Conservation (phyloP, 2,329 filamentous ascomycete genomes). For the Coniochaeta sp. region DNA sequence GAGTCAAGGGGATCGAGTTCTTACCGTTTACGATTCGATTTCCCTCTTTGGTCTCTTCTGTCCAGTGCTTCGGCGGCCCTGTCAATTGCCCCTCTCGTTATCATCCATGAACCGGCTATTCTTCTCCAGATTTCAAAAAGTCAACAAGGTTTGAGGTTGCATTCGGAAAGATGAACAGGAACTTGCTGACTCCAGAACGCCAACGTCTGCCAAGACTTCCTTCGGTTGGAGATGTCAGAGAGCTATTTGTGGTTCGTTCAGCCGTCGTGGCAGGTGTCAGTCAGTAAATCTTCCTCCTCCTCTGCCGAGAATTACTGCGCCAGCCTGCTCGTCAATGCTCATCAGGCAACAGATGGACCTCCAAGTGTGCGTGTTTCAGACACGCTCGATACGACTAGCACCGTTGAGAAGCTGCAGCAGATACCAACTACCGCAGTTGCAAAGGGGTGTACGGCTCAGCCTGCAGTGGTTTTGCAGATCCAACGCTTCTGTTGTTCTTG, state of each 20-base stretch:
- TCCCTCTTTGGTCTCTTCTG: not conserved
- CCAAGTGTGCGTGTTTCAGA: not conserved
- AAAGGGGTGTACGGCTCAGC: not conserved
- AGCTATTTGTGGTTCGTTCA: not conserved
- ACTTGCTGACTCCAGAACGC: not conserved
- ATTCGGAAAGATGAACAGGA: not conserved
- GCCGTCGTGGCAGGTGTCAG: not conserved
- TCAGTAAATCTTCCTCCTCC: not conserved
- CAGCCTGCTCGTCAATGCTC: not conserved
- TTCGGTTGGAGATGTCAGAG: not conserved
- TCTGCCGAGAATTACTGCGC: not conserved
- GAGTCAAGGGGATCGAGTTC: not conserved
- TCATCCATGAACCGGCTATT: not conserved
- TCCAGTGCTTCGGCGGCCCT: not conserved
- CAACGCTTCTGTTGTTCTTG: not conserved
- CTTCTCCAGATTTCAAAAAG: not conserved
- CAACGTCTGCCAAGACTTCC: not conserved
- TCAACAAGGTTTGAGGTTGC: conserved; percentile 1
- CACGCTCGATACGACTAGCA: not conserved
- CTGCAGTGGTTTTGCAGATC: not conserved
- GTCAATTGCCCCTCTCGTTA: not conserved
- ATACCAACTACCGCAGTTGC: not conserved
- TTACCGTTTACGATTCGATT: not conserved
- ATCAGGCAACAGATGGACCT: not conserved
- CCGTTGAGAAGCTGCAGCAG: not conserved